Conservation (phyloP, 345 rosid species). For the Sonneratia alba region DNA sequence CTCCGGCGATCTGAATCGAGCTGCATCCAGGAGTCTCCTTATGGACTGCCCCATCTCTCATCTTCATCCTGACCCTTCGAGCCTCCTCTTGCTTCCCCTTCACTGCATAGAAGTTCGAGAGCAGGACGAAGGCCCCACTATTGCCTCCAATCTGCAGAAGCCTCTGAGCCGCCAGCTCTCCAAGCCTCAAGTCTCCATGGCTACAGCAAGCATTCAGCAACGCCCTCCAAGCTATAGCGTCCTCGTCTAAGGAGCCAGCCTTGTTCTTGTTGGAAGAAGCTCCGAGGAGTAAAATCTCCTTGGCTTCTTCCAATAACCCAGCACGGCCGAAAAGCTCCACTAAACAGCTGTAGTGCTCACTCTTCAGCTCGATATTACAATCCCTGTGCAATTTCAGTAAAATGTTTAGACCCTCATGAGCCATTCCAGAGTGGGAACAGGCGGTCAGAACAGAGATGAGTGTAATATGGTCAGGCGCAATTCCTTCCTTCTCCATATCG, state of each 20-base stretch:
- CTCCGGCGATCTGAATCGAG: slow-evolving; percentile 16
- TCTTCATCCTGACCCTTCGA: slow-evolving; percentile 11
- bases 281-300: slow-evolving; percentile 12
- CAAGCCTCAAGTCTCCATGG: slow-evolving; percentile 11
- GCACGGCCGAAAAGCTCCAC: slow-evolving; percentile 18
- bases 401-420: slow-evolving; percentile 11
- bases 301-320: slow-evolving; percentile 13
- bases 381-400: slow-evolving; percentile 7
- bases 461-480: slow-evolving; percentile 12
- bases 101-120: slow-evolving; percentile 17
- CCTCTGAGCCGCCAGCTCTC: slow-evolving; percentile 18
- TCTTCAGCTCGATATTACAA: slow-evolving; percentile 12
- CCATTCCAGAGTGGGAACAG: slow-evolving; percentile 14
- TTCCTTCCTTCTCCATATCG: slow-evolving; percentile 13
- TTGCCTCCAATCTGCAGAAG: slow-evolving; percentile 13
- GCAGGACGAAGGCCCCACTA: slow-evolving; percentile 17
- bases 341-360: slow-evolving; percentile 15
- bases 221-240: slow-evolving; percentile 18
- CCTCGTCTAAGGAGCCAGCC: background rate
- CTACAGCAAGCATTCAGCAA: slow-evolving; percentile 15
- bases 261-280: background rate
- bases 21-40: slow-evolving; percentile 22
- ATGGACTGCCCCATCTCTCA: slow-evolving; percentile 14
- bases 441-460: slow-evolving; percentile 14
- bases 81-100: slow-evolving; percentile 13